Evolutionary conservation across 805 yeast species (phyloP), one percentile per base, ranked within the genome.

Genomic region (Kregervanrija fluxuum): DNA sequence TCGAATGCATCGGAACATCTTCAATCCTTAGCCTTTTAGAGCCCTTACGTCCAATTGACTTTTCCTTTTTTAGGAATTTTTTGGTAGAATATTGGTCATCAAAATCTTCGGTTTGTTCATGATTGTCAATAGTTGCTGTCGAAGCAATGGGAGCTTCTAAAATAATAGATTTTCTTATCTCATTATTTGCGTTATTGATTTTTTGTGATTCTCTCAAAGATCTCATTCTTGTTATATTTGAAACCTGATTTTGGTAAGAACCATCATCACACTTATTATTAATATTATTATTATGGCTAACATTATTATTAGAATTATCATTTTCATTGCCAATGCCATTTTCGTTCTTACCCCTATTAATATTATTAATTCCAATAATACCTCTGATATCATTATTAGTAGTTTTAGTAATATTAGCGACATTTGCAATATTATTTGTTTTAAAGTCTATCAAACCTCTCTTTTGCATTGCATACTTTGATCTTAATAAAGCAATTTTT

Each of bases 401-500:
- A 14, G 14, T 16, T 5, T 33, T 30, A 10, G 13, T 11, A 8
- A 12, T 31, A 14, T 5, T 9, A n/a, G n/a, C 32, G 28, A 6
- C 14, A 13, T 14, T 15, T 15, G 15, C 22, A n/a, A 15, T 3
- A 14, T 17, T 8, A 11, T 16, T 32, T 22, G 28, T 5, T 6
- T 22, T 22, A 22, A 22, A 22, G 28, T 22, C 28, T 9, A 43
- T 37, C 13, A 40, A 35, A n/a, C 60, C 61, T 36, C 61, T 54
- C 41, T 62, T 62, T 28, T 52, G 50, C 77, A 83, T 79, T 0
- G 81, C 85, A 14, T 77, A 72, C 56, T 67, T 79, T 35, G 84
- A 84, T 45, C 96, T 71, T 3, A 84, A 77, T 39, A 90, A 69
- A 0, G 98, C 98, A 49, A 93, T 88, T 55, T 85, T 83, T 52